These are phyloP conservation scores for Beauveria varroae DNA, from an alignment of 2,329 filamentous ascomycete species.

Conservation along the genomic window DNA sequence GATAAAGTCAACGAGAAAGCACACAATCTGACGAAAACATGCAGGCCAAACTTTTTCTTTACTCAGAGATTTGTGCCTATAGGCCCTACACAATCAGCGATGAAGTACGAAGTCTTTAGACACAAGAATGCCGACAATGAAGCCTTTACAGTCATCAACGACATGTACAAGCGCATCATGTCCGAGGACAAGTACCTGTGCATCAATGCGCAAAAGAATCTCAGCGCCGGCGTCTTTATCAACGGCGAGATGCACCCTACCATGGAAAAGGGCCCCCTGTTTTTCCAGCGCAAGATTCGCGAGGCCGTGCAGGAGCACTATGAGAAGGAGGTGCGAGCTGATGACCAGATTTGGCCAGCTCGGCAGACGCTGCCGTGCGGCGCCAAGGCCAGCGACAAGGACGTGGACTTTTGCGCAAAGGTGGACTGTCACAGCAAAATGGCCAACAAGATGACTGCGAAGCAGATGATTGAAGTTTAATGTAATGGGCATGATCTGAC, in stretches of 20 bases:
- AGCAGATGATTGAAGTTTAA: slow-evolving; percentile 19
- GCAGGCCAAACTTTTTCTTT: slow-evolving; percentile 54
- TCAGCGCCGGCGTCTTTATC: slow-evolving; percentile 53
- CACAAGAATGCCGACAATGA: slow-evolving; percentile 53
- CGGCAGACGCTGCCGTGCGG: slow-evolving; percentile 26
- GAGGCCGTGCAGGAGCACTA: slow-evolving; percentile 40
- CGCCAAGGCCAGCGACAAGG: slow-evolving; percentile 19
- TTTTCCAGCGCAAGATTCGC: slow-evolving; percentile 46
- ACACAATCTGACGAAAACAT: slow-evolving; percentile 1
- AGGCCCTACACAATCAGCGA: slow-evolving; percentile 40
- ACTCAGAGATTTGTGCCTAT: slow-evolving; percentile 55
- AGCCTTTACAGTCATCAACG: slow-evolving; percentile 48
- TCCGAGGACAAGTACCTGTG: slow-evolving; percentile 58
- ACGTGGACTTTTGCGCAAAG: slow-evolving; percentile 26
- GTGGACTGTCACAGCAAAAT: slow-evolving; percentile 25
- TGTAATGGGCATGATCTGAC: not conserved
- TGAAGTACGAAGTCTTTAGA: slow-evolving; percentile 57
- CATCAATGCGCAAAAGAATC: slow-evolving; percentile 50
- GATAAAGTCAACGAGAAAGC: not conserved
- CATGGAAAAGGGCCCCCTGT: slow-evolving; percentile 51
- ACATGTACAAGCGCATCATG: slow-evolving; percentile 58
- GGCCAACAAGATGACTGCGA: slow-evolving; percentile 2
- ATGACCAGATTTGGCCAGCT: slow-evolving; percentile 46
- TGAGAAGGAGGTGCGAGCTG: slow-evolving; percentile 35
- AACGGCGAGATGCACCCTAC: slow-evolving; percentile 56